Conservation (phyloP, 225 moss, liverwort and hornwort species). For the Bryum argenteum region DNA sequence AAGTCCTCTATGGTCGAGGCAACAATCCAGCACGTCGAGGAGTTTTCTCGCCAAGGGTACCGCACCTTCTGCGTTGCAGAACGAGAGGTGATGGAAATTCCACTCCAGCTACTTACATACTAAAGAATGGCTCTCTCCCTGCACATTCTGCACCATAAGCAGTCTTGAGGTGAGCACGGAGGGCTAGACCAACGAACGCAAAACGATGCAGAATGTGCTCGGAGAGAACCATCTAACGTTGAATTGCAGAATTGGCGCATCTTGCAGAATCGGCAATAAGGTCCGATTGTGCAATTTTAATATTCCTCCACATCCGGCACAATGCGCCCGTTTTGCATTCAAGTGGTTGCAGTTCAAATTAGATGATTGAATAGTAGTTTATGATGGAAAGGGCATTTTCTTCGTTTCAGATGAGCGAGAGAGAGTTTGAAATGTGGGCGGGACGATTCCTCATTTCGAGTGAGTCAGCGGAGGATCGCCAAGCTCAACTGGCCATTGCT, state of each 20-base stretch:
- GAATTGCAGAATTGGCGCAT: too few species aligned
- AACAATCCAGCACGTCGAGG: slow-evolving; percentile 79
- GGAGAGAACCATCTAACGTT: too few species aligned
- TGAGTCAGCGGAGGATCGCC: slow-evolving; percentile 73
- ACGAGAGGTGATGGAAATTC: slow-evolving; percentile 59
- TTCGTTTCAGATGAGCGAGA: slow-evolving; percentile 54
- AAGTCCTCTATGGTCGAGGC: slow-evolving; percentile 46
- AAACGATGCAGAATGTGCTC: too few species aligned
- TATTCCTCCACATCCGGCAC: too few species aligned
- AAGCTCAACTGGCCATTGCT: slow-evolving; percentile 76
- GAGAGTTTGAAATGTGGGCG: slow-evolving; percentile 85
- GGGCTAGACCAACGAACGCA: too few species aligned
- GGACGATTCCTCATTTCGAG: slow-evolving; percentile 69
- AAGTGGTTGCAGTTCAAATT: too few species aligned
- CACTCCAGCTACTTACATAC: not conserved
- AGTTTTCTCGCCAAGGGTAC: slow-evolving; percentile 79
- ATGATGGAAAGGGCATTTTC: not conserved
- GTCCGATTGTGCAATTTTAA: too few species aligned
- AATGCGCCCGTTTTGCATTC: too few species aligned
- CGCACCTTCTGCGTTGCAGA: slow-evolving; percentile 91
- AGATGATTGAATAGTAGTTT: fast-evolving
- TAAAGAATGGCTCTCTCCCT: too few species aligned
- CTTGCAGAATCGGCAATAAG: too few species aligned
- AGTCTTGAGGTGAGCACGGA: too few species aligned
- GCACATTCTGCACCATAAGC: too few species aligned